Conservation (phyloP, 2,329 filamentous ascomycete genomes). For the Sarocladium strictum region DNA sequence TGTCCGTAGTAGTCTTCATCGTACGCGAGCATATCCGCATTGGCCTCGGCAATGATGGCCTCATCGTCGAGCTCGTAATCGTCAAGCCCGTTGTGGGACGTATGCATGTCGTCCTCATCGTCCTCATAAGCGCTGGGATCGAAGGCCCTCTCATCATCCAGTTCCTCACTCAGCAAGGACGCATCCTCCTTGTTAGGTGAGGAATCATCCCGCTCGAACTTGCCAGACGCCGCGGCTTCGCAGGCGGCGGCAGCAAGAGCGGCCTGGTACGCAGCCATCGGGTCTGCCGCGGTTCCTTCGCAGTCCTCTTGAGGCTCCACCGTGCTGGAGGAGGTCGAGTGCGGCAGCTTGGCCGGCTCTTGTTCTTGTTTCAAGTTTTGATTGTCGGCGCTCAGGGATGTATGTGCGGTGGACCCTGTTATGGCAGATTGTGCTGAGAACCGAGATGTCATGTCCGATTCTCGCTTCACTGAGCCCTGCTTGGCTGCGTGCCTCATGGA, state of each 20-base stretch:
- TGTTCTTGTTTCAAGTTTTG: constrained; percentile 13
- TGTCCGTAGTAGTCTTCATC: constrained; percentile 94
- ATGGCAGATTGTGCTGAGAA: constrained; percentile 37
- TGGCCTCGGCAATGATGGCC: constrained; percentile 88
- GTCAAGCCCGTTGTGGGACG: constrained; percentile 30
- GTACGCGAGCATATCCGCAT: constrained; percentile 85
- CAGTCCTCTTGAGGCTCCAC: constrained; percentile 4
- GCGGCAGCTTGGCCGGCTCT: background rate
- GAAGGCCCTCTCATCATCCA: constrained; percentile 1
- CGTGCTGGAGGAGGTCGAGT: background rate
- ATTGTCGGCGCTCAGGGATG: constrained; percentile 36
- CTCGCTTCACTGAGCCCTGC: constrained; percentile 29
- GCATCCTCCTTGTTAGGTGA: constrained; percentile 7
- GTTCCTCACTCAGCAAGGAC: constrained; percentile 17
- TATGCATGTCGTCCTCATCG: constrained; percentile 17
- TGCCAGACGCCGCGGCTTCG: constrained; percentile 67
- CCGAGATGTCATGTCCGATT: constrained; percentile 41
- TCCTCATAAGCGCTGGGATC: constrained; percentile 10
- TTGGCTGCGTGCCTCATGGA: constrained; percentile 33
- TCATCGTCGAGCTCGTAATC: constrained; percentile 75
- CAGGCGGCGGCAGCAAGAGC: constrained; percentile 78
- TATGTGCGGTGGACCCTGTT: constrained; percentile 46
- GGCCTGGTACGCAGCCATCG: constrained; percentile 67
- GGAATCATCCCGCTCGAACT: constrained; percentile 54
- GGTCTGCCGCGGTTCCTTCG: constrained; percentile 9